Percentiles rank a stretch among this genome's conserved stretches.
Evolutionary conservation across 1,284 basidiomycete species (phyloP).

Genomic region (Schizophyllum amplum): DNA sequence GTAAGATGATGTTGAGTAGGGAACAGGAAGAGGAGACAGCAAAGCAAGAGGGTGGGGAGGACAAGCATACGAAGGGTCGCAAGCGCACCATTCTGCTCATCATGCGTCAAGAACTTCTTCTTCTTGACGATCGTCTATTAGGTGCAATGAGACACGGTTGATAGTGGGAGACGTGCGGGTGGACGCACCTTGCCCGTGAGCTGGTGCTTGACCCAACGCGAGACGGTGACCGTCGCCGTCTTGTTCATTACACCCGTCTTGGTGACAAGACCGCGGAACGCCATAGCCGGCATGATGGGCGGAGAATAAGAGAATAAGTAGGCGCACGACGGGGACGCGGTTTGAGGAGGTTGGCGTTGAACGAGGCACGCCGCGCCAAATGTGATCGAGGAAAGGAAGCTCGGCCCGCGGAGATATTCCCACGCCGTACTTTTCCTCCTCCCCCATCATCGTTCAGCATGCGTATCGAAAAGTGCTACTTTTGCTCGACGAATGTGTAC

Average conservation of each 20-base stretch:
- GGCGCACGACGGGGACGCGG: neutral
- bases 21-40: too few relatives aligned
- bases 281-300: conserved; percentile 63
- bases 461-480: conserved; percentile 77
- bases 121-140: conserved; percentile 46
- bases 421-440: neutral
- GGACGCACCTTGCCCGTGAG: conserved; percentile 62
- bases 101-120: conserved; percentile 72
- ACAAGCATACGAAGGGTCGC: conserved; percentile 3
- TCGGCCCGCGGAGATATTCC: neutral
- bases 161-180: neutral
- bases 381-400: neutral
- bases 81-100: conserved; percentile 53
- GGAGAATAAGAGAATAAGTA: neutral
- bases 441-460: conserved; percentile 25
- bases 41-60: too few relatives aligned
- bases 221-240: conserved; percentile 73
- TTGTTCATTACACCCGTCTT: conserved; percentile 77
- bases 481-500: conserved; percentile 83
- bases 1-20: too few relatives aligned
- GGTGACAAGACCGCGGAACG: conserved; percentile 62
- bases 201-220: conserved; percentile 58
- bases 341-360: neutral
- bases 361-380: neutral
- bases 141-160: neutral